Evolutionary conservation across 331 rosid genomes (phyloP).

Genomic region (Malus hybrid): DNA sequence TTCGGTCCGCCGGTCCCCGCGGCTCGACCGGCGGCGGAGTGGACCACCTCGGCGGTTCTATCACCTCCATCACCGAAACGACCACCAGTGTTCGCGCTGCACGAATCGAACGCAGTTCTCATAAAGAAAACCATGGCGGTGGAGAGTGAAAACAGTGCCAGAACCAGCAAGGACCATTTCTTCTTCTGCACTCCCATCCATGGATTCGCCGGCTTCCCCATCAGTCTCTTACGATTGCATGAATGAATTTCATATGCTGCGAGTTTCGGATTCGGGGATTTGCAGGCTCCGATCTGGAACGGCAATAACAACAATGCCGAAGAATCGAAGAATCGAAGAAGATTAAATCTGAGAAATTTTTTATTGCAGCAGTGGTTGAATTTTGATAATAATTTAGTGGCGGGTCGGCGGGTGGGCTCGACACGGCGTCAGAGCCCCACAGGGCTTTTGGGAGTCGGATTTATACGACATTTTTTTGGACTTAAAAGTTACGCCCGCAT

Average conservation of each 20-base stretch:
- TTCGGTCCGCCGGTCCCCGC: constrained; percentile 21
- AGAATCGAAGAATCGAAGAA: neutral
- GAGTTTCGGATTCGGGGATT: constrained; percentile 16
- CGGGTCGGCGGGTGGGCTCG: neutral
- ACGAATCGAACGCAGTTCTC: constrained; percentile 51
- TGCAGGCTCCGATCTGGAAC: constrained; percentile 4
- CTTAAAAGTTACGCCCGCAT: neutral
- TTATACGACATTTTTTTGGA: neutral
- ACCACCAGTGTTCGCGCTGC: constrained; percentile 12
- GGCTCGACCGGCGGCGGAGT: constrained; percentile 11
- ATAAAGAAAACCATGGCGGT: constrained; percentile 54
- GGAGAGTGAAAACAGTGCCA: constrained; percentile 58
- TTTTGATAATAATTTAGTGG: neutral
- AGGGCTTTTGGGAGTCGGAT: neutral
- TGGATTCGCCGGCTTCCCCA: constrained; percentile 47
- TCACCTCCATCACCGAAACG: constrained; percentile 11
- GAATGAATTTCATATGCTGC: neutral
- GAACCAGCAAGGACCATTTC: constrained; percentile 47
- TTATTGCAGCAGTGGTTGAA: neutral
- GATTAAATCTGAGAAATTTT: constrained; percentile 8
- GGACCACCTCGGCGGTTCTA: constrained; percentile 26
- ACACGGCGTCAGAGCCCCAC: neutral
- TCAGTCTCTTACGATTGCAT: constrained; percentile 1
- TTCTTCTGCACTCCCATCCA: constrained; percentile 59
- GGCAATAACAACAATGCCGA: neutral